Conservation (phyloP, 805 yeast species). For the Ogataea kodamae region DNA sequence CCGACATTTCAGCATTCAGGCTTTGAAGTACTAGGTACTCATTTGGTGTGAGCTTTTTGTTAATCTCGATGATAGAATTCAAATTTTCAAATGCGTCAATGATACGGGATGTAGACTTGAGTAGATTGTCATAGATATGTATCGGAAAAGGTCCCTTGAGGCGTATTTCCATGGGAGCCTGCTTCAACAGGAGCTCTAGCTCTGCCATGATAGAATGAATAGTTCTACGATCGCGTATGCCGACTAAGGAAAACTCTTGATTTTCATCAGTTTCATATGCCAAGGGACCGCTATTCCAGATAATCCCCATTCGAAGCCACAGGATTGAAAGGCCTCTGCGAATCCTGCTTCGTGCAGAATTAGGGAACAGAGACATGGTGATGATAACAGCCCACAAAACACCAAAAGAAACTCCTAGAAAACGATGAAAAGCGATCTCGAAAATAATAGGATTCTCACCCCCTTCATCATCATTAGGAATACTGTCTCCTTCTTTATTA, state of each 20-base stretch:
- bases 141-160: constrained; percentile 70
- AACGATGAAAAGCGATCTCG: constrained; percentile 77
- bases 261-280: constrained; percentile 36
- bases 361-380: constrained; percentile 65
- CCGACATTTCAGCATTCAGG: constrained; percentile 56
- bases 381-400: constrained; percentile 73
- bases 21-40: constrained; percentile 56
- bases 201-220: constrained; percentile 56
- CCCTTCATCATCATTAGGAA: constrained; percentile 54
- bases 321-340: constrained; percentile 61
- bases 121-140: constrained; percentile 45
- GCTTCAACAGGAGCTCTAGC: constrained; percentile 55
- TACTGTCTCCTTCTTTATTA: constrained; percentile 49
- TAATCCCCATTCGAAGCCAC: constrained; percentile 78
- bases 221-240: constrained; percentile 40
- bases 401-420: constrained; percentile 68
- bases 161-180: constrained; percentile 73
- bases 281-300: constrained; percentile 76
- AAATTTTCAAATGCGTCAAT: constrained; percentile 75
- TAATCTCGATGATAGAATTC: constrained; percentile 62
- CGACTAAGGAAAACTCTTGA: constrained; percentile 32
- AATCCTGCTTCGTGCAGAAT: constrained; percentile 68
- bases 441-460: constrained; percentile 63
- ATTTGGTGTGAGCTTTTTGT: constrained; percentile 47
- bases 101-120: constrained; percentile 57